These are phyloP conservation scores for Sutorius australiensis DNA, from an alignment of 768 basidiomycete species.

Conservation along the genomic window DNA sequence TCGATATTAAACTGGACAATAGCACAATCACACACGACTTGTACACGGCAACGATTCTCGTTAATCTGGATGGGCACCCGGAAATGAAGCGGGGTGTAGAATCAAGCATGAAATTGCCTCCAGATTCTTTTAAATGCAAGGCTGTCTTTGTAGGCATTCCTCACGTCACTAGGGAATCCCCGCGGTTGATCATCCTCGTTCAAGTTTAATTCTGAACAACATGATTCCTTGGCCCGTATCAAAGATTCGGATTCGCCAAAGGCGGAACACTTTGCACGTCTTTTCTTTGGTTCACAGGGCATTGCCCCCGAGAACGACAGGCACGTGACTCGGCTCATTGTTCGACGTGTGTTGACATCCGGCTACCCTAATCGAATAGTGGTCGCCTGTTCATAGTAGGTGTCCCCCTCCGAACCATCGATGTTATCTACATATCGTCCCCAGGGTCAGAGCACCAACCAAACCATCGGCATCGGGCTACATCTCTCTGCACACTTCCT, in stretches of 20 bases:
- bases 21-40: conserved; percentile 8
- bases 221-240: not conserved
- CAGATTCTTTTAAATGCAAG: conserved; percentile 6
- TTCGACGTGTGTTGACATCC: not conserved
- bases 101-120: conserved; percentile 4
- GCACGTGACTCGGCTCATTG: not conserved
- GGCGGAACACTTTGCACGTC: not conserved
- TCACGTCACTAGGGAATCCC: not conserved
- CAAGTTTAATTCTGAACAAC: conserved; percentile 12
- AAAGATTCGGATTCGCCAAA: not conserved
- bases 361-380: not conserved
- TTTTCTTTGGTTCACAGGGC: conserved; percentile 2
- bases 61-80: conserved; percentile 1
- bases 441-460: conserved; percentile 83
- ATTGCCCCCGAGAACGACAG: conserved; percentile 5
- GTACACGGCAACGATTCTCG: conserved; percentile 5
- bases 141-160: conserved; percentile 3
- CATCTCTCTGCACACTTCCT: conserved; percentile 81
- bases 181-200: not conserved
- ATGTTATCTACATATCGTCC: not conserved
- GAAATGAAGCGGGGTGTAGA: conserved; percentile 7
- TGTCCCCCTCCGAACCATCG: not conserved
- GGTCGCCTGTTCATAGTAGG: conserved; percentile 15
- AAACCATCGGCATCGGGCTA: conserved; percentile 76
- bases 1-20: not conserved